Base-by-base conservation (phyloP, 2,329 filamentous ascomycete species). In the Chaetomium strumarium region DNA sequence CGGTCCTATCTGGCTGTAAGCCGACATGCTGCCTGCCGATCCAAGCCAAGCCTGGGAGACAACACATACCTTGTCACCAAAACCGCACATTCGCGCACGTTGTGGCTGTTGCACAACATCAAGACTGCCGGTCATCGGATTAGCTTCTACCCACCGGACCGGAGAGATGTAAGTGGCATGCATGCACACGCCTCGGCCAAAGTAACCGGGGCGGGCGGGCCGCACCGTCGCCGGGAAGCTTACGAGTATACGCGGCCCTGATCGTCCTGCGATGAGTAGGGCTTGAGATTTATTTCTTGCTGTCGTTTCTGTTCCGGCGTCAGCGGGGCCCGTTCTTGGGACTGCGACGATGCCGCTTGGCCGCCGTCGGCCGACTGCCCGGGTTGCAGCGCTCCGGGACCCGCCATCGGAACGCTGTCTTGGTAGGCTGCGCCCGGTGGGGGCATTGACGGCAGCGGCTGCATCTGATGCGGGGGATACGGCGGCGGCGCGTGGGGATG, bases 61-160 rank as follows among this genome's bases (percentile, higher is more conserved):
- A 34, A 49, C 53, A 52, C 73, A 52, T 72, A 93, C 89, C 80
- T 97, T 99, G 75, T 99, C 93, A 57, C 93, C 93, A 72, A 97
- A 99, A 8, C 93, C 93, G 73, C 93, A 99, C 93, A 97, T 97
- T 56, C 93, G 88, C 60, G 93, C 93, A 63, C 93, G 84, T 63
- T 89, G 79, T 46, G 93, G 93, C 69, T 97, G 90, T 73, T 99
- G 93, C 60, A 88, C 84, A 55, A 96, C 89, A 60, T 85, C 76
- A 46, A 96, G 78, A 56, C 84, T 86, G 59, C 45, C 49, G 40
- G 49, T 41, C 37, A 11, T 52, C 20, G 52, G 41, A 49, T 61
- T 56, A 61, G 58, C 52, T 31, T 56, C 33, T 46, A n/a, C 20
- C 33, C 17, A 50, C 41, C 34, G 33, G 30, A 44, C 40, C 37